A percentile compares a stretch with the other conserved stretches of the same genome.
phyloP scores from a whole-genome alignment of 2,329 filamentous ascomycete genomes.

The Colletotrichum sp. region DNA sequence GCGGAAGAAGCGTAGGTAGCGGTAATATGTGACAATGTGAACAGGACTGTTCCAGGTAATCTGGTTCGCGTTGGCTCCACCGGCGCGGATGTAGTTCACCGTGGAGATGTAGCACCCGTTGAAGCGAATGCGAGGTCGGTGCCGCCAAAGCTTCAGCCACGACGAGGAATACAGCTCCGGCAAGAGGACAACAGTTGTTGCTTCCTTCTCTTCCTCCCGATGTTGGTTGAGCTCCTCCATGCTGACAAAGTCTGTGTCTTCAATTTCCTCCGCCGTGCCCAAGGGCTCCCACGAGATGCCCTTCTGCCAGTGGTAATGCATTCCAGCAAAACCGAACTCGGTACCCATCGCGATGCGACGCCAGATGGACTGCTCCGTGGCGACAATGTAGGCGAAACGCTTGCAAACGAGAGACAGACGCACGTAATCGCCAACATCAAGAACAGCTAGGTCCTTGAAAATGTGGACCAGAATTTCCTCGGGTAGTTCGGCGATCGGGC shows the following conservation, averaged over 20 bases:
- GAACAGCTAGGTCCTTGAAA: conserved; percentile 71
- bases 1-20: conserved; percentile 91
- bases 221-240: conserved; percentile 40
- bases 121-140: conserved; percentile 86
- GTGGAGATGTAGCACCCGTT: conserved; percentile 97
- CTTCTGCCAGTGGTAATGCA: conserved; percentile 81
- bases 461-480: conserved; percentile 87
- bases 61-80: conserved; percentile 73
- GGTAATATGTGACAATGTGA: conserved; percentile 97
- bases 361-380: conserved; percentile 88
- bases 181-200: conserved; percentile 47
- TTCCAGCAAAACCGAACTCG: conserved; percentile 80
- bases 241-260: conserved; percentile 37
- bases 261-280: conserved; percentile 34
- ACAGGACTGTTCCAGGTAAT: conserved; percentile 82
- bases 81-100: conserved; percentile 90
- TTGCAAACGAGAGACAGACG: conserved; percentile 85
- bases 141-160: conserved; percentile 77
- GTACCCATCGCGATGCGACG: conserved; percentile 72
- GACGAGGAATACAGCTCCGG: conserved; percentile 52
- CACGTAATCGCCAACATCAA: conserved; percentile 78
- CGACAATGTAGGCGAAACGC: conserved; percentile 82
- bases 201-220: conserved; percentile 35
- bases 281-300: conserved; percentile 63
- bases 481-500: conserved; percentile 78